Base-by-base conservation (phyloP, 306 rosid genomes). In the Cotoneaster glaucophyllus region DNA sequence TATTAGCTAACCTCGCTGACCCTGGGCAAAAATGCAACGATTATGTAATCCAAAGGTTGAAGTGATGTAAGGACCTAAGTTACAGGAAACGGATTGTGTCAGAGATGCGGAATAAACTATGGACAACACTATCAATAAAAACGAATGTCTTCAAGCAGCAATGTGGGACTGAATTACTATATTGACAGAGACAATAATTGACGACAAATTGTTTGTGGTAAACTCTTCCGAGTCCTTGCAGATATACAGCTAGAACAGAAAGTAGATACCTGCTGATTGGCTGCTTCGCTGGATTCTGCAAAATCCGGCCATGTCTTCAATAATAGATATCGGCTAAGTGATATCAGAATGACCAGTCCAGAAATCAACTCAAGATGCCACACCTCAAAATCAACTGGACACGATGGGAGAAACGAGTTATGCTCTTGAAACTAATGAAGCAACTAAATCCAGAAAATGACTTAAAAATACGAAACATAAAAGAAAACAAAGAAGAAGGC, bases 291-390 rank as follows among this genome's bases (percentile, higher is more conserved):
- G 69, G 98, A 95, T 86, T 90, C 92, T 0, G 98, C 87, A 77
- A 95, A 95, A 73, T 92, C 89, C 70, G 92, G 84, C 98, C 98
- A 95, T 32, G 83, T 80, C 76, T 86, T 90, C 83, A 95, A 73
- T 21, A 92, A 81, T 44, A 95, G 74, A 84, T 78, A 90, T 53
- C 96, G 97, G 77, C 89, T 75, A 3, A 88, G 85, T 53, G 98
- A 92, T 86, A 92, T 80, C 71, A 89, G 67, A 28, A 90, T 73
- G 26, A 95, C 96, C 57, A 88, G 74, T 85, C 93, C 97, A 12
- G 79, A 79, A 64, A 95, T 88, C 91, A 95, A 85, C 98, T 90
- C 88, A 84, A 95, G 91, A 83, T 95, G 97, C 97, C 97, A 84
- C 83, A 79, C 74, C 89, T 95, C 97, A 76, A 92, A 95, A 84